These are phyloP conservation scores for Picea glauca DNA, from an alignment of 75 land plant species.

Conservation along the genomic window DNA sequence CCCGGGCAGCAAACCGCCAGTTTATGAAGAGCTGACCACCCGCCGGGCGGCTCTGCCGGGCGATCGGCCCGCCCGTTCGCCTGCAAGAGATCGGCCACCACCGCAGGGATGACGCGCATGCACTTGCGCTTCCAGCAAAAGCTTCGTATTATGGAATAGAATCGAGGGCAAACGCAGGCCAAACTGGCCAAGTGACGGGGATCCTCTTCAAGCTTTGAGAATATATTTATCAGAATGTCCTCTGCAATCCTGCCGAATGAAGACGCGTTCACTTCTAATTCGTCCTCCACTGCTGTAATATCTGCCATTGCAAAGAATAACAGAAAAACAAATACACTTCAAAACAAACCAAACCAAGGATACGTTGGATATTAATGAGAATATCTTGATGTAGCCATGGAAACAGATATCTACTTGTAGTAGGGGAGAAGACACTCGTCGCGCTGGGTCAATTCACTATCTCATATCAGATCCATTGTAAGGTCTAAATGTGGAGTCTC, in stretches of 20 bases:
- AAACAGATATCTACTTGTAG: too few relatives aligned
- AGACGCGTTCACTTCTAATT: background rate
- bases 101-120: conserved; percentile 36
- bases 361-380: too few relatives aligned
- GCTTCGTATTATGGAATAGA: conserved; percentile 46
- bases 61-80: conserved; percentile 3
- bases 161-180: conserved; percentile 71
- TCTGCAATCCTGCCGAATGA: conserved; percentile 54
- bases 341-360: too few relatives aligned
- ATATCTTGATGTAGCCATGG: too few relatives aligned
- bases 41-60: conserved; percentile 42
- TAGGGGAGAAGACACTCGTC: too few relatives aligned
- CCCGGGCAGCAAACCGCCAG: conserved; percentile 92
- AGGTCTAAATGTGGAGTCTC: too few relatives aligned
- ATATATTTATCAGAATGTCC: conserved; percentile 71
- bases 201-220: conserved; percentile 60
- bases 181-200: conserved; percentile 68
- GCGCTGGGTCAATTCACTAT: too few relatives aligned
- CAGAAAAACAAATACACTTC: too few relatives aligned
- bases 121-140: conserved; percentile 57
- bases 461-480: too few relatives aligned
- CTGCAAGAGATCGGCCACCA: conserved; percentile 59
- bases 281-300: background rate
- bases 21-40: conserved; percentile 73
- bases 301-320: too few relatives aligned